Conservation (phyloP, 129 eudicot genomes). For the Artemisia tridentata region DNA sequence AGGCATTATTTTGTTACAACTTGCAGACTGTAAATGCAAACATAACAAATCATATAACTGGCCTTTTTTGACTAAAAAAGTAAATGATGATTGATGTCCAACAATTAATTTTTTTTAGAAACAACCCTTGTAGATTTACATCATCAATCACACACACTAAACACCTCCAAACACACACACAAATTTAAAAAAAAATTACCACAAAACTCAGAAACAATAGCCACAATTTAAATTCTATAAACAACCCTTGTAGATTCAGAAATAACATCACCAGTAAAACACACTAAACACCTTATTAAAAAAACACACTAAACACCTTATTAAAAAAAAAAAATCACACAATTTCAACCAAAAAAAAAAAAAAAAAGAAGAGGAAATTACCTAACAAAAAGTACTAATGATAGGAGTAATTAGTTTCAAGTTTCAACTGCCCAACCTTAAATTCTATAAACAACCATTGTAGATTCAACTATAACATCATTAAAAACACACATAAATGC, state of each 20-base stretch:
- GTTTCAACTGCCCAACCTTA: background rate
- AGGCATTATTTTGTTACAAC: background rate
- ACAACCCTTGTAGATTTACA: background rate
- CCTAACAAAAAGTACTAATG: constrained; percentile 7
- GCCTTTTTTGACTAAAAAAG: background rate
- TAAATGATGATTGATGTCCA: background rate
- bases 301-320: no score
- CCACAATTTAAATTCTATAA: no score
- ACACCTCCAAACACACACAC: background rate
- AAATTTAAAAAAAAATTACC: background rate
- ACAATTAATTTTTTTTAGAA: background rate
- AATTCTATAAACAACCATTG: background rate
- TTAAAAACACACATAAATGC: constrained; percentile 16
- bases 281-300: no score
- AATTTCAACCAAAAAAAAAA: no score
- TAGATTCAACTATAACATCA: constrained; percentile 18
- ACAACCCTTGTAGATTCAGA: no score
- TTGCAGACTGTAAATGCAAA: background rate
- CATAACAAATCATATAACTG: background rate
- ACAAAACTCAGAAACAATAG: no score
- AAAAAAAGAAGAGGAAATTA: background rate
- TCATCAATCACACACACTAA: background rate
- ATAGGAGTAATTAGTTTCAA: background rate
- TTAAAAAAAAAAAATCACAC: no score
- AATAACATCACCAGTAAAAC: no score